A percentile compares a stretch with the other conserved stretches of the same genome.
phyloP scores from a whole-genome alignment of 1,284 basidiomycete genomes.

The Ceratobasidium sp. region DNA sequence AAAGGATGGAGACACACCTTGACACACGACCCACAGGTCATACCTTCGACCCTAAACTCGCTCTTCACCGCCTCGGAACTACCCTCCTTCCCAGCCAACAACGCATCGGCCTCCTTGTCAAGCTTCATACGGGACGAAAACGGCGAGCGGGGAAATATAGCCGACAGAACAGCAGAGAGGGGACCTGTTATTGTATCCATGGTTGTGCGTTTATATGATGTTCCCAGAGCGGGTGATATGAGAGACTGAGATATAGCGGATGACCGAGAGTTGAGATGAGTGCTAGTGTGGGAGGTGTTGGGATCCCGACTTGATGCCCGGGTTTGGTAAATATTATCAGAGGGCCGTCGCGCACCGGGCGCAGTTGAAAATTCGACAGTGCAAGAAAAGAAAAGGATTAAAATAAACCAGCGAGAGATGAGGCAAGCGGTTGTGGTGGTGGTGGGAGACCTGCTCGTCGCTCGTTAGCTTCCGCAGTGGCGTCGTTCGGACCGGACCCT shows the following conservation, averaged over 20 bases:
- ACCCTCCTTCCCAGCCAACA: conserved; percentile 32
- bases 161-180: conserved; percentile 48
- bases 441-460: conserved; percentile 22
- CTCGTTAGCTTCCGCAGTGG: conserved; percentile 11
- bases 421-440: neutral
- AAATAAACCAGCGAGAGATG: neutral
- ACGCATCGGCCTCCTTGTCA: conserved; percentile 40
- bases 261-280: neutral
- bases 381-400: too few relatives aligned
- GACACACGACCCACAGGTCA: conserved; percentile 93
- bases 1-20: conserved; percentile 69
- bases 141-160: conserved; percentile 48
- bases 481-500: too few relatives aligned
- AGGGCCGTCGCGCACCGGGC: conserved; percentile 5
- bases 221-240: conserved; percentile 3
- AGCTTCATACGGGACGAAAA: conserved; percentile 26
- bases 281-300: conserved; percentile 7
- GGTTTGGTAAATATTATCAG: neutral
- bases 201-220: too few relatives aligned
- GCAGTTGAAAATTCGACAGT: too few relatives aligned
- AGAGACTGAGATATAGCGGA: conserved; percentile 10
- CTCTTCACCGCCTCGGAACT: conserved; percentile 61
- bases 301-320: conserved; percentile 21
- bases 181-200: conserved; percentile 41
- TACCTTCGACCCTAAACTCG: conserved; percentile 87